Percentiles rank a stretch among this genome's conserved stretches.
phyloP scores from a whole-genome alignment of 1,284 basidiomycete species.

The Coriolopsis trogii region DNA sequence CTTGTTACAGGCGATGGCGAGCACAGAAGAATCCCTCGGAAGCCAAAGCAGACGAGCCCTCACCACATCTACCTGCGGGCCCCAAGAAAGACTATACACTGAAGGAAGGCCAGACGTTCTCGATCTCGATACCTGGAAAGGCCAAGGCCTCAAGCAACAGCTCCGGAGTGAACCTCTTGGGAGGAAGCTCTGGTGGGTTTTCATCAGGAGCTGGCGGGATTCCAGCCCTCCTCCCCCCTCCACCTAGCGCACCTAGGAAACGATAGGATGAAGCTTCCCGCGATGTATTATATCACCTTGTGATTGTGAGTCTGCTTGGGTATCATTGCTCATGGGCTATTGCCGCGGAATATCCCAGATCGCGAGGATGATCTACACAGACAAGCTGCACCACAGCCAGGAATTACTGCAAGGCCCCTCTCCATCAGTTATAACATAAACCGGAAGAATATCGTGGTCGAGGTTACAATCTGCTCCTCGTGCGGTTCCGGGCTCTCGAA shows the following conservation, averaged over 20 bases:
- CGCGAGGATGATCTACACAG: not conserved
- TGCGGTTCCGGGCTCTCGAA: not conserved
- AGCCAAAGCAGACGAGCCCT: constrained; percentile 43
- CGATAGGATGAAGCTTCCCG: constrained; percentile 15
- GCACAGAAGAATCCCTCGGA: constrained; percentile 59
- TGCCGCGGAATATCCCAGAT: constrained; percentile 6
- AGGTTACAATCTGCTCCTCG: not conserved
- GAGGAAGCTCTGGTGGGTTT: constrained; percentile 25
- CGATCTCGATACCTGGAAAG: constrained; percentile 84
- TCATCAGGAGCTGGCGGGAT: constrained; percentile 30
- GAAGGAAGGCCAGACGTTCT: constrained; percentile 97
- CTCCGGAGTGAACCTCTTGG: constrained; percentile 26
- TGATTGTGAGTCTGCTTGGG: constrained; percentile 8
- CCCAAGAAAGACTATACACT: constrained; percentile 95
- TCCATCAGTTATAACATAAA: no score
- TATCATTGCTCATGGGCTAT: not conserved
- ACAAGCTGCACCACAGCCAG: no score
- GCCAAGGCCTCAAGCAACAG: constrained; percentile 25
- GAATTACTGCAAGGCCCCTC: no score
- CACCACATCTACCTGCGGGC: constrained; percentile 67
- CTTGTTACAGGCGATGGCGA: constrained; percentile 55
- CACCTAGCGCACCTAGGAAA: constrained; percentile 57
- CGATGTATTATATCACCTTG: constrained; percentile 8
- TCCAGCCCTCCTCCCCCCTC: constrained; percentile 72
- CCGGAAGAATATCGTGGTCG: constrained; percentile 18